Evolutionary conservation across 1,284 basidiomycete genomes (phyloP), one percentile per base, ranked within the genome.

Genomic region (Bjerkandera adusta): DNA sequence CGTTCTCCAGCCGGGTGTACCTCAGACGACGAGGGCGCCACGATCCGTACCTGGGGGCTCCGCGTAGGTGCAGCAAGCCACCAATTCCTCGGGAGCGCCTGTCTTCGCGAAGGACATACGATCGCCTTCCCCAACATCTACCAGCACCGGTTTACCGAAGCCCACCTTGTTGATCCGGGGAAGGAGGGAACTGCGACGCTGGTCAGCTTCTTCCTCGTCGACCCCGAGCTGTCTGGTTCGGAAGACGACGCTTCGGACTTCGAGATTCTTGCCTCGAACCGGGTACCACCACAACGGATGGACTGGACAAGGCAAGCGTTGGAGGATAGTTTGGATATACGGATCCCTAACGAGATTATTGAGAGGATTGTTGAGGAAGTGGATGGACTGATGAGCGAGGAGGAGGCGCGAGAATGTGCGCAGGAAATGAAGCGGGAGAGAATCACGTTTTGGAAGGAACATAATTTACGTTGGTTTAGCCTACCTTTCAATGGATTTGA

Each of bases 61-160:
- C 57, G 57, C 21, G 63, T 73, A 42, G 66, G 68, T 4, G 71
- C 75, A 49, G 59, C 71, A 1, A 73, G 73, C 49, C 70, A 73
- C 48, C 75, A 79, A 57, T 64, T 68, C 50, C 60, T 77, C 33
- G 75, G 75, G 8, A 56, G 65, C 16, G 61, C 70, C 5, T 60
- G 64, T 4, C 58, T 75, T 22, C 57, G 53, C 2, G 45, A 60
- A 15, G 70, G 68, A 5, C 61, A 74, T 22, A 63, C 60, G 12
- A 54, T 80, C 36, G 67, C 69, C 21, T 81, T 75, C 47, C 78
- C 79, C 5, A 82, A 82, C 54, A 71, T 77, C 33, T 78, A 80
- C 57, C 76, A 78, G 54, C 64, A 73, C 43, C 60, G 62, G 13
- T 61, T 69, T 18, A 60, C 66, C 1, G 50, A 66, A 1, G 66